A percentile compares a stretch with the other conserved stretches of the same genome.
Conservation (phyloP, 176 grass and related monocot genomes). For the Oryza brachyantha region DNA sequence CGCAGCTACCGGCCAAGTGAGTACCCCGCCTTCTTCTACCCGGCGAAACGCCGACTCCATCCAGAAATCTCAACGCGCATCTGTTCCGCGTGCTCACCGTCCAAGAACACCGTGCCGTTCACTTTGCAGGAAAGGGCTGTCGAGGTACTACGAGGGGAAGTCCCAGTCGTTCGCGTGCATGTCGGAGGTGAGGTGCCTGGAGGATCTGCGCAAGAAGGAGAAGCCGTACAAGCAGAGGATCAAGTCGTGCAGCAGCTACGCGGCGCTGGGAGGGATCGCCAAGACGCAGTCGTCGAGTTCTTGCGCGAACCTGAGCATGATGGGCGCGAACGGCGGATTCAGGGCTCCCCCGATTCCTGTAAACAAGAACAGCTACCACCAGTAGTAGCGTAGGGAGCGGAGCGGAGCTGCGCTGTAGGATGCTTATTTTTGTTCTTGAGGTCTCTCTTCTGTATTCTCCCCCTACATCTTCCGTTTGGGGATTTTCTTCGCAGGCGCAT, state of each 20-base stretch:
- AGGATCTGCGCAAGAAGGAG: slow-evolving; percentile 76
- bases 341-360: slow-evolving; percentile 42
- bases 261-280: slow-evolving; percentile 30
- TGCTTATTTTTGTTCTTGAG: slow-evolving; percentile 27
- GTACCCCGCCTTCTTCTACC: neutral
- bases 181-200: slow-evolving; percentile 52
- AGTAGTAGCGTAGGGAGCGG: slow-evolving; percentile 8
- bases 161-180: slow-evolving; percentile 87
- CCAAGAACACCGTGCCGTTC: neutral
- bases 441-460: neutral
- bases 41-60: neutral
- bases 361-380: slow-evolving; percentile 33
- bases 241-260: slow-evolving; percentile 65
- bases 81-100: neutral
- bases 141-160: slow-evolving; percentile 68
- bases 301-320: slow-evolving; percentile 45
- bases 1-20: slow-evolving; percentile 66
- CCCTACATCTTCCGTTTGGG: neutral
- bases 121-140: slow-evolving; percentile 67
- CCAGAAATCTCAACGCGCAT: neutral
- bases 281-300: slow-evolving; percentile 26
- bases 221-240: slow-evolving; percentile 51
- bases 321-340: slow-evolving; percentile 20
- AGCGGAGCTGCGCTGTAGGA: neutral
- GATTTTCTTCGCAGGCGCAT: slow-evolving; percentile 30